Base-by-base conservation (phyloP, 1,139 yeast genomes). In the Saccharomycopsis hybrid region DNA sequence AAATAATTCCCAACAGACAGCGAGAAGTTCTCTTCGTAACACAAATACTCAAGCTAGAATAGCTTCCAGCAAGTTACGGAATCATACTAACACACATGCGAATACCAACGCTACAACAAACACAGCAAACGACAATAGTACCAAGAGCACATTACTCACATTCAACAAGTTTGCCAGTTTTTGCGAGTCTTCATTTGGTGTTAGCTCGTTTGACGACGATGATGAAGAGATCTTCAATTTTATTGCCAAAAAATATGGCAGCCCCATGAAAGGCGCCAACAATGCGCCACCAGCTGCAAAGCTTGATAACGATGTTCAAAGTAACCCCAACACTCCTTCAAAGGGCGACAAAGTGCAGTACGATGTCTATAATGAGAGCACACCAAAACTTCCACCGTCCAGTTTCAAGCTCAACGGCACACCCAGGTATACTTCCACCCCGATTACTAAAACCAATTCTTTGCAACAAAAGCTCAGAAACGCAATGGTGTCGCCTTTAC, bases 121-220 rank as follows among this genome's bases (percentile, higher is more conserved):
- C 39, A 36, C 13, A 13, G 24, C 13, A 36, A 9, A 13, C 18
- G 13, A 13, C 3, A 9, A 39, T 28, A 39, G 28, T 5, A 25
- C 5, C 9, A 30, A 5, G 18, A 11, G 7, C 18, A 28, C 2
- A 24, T 28, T 9, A 13, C 31, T n/a, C 27, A 38, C n/a, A 27
- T 32, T 37, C 4, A 25, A 29, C 37, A 35, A 35, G n/a, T 25
- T 13, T 5, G 28, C 33, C 5, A 35, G 24, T n/a, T 36, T 31
- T 13, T 41, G 48, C 28, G 43, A 42, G 33, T 25, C 27, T 41
- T 43, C 46, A 25, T 49, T 49, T 39, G 25, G 24, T 7, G 47
- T 28, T 30, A 49, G 52, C 28, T 49, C 52, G n/a, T 49, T 49
- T 49, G 52, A 46, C 11, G 49, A 45, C 24, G 48, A 44, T 32